A percentile compares a stretch with the other conserved stretches of the same genome.
phyloP scores from a whole-genome alignment of 176 grass and related monocot genomes.

The Eragrostis curvula region DNA sequence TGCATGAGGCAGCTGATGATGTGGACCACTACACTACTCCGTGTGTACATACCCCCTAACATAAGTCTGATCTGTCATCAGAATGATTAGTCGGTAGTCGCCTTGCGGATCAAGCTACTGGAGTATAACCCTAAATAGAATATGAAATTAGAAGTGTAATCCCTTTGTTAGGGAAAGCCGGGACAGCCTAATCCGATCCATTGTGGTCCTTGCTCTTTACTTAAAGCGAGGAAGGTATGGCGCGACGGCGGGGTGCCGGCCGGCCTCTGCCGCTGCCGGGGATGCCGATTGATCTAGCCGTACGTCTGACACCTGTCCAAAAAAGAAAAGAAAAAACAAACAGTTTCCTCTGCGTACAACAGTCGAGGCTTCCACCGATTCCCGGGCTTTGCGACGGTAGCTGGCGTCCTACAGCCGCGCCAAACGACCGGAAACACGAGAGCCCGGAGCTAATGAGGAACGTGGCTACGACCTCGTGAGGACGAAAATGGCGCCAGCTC shows the following conservation, averaged over 20 bases:
- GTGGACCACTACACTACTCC: no score
- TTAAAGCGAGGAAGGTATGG: slow-evolving; percentile 33
- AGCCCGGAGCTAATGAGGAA: background rate
- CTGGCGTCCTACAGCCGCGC: no score
- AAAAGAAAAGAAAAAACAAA: background rate
- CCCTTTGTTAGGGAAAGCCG: slow-evolving; percentile 21
- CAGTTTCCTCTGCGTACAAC: no score
- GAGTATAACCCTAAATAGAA: no score
- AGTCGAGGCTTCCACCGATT: no score
- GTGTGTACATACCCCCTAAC: no score
- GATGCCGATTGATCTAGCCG: background rate
- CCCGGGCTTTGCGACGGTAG: no score
- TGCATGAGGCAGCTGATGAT: no score
- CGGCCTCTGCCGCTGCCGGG: slow-evolving; percentile 22
- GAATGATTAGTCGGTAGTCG: background rate
- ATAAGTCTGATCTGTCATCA: no score
- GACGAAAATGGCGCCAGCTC: background rate
- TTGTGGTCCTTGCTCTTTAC: slow-evolving; percentile 51
- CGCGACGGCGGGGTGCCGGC: slow-evolving; percentile 14
- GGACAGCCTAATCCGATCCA: slow-evolving; percentile 25
- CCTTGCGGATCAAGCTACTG: background rate
- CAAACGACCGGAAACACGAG: background rate
- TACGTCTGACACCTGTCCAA: background rate
- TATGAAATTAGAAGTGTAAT: background rate
- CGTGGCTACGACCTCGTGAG: background rate